These are phyloP conservation scores for Diaporthe humulicola DNA, from an alignment of 2,329 filamentous ascomycete genomes.

Conservation along the genomic window DNA sequence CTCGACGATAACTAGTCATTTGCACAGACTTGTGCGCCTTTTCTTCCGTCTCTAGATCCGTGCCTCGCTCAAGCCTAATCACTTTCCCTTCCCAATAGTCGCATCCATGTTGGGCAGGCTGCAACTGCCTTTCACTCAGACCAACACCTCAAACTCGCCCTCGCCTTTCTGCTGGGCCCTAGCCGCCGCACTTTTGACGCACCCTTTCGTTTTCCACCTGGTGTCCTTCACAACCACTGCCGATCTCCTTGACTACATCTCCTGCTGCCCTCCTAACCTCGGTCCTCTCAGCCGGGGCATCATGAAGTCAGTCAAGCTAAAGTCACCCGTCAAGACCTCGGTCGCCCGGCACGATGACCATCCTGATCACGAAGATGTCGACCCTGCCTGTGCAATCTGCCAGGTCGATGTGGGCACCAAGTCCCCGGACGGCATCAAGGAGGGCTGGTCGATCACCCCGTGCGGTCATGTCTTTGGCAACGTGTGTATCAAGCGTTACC, in stretches of 20 bases:
- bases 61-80: constrained; percentile 26
- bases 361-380: constrained; percentile 25
- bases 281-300: constrained; percentile 14
- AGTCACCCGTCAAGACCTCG: constrained; percentile 38
- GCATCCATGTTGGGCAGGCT: constrained; percentile 34
- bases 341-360: constrained; percentile 37
- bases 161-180: constrained; percentile 11
- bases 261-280: neutral
- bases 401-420: constrained; percentile 39
- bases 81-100: neutral
- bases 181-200: constrained; percentile 30
- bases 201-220: constrained; percentile 34
- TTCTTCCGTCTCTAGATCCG: neutral
- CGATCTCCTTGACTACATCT: constrained; percentile 30
- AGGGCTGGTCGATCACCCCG: constrained; percentile 39
- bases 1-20: constrained; percentile 31
- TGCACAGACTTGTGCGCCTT: constrained; percentile 23
- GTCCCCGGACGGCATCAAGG: constrained; percentile 39
- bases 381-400: constrained; percentile 40
- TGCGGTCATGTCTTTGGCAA: constrained; percentile 41
- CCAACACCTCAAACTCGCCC: constrained; percentile 15
- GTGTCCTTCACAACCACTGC: constrained; percentile 30
- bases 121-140: constrained; percentile 21
- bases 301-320: constrained; percentile 37
- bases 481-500: constrained; percentile 41